phyloP scores from a whole-genome alignment of 1,284 basidiomycete species.

The Malassezia restricta region DNA sequence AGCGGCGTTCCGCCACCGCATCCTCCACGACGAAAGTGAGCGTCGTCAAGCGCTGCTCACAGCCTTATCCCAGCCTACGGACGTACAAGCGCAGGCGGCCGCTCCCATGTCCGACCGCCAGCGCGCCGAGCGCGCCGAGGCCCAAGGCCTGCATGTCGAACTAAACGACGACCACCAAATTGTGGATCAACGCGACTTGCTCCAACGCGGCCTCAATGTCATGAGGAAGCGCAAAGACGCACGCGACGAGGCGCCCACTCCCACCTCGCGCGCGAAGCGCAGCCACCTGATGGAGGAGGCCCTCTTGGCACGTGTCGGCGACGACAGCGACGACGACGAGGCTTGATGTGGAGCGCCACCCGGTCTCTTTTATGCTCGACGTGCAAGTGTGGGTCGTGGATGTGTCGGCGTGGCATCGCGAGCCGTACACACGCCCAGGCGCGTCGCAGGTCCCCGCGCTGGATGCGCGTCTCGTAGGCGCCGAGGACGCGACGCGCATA shows the following conservation, averaged over 20 bases:
- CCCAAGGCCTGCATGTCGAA: slow-evolving; percentile 73
- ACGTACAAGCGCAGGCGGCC: neutral
- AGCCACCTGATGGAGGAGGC: slow-evolving; percentile 15
- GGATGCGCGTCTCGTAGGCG: neutral
- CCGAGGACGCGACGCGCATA: slow-evolving; percentile 16
- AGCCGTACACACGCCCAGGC: slow-evolving; percentile 3
- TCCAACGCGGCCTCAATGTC: slow-evolving; percentile 82
- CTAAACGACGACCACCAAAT: slow-evolving; percentile 95
- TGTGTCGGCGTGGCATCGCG: slow-evolving; percentile 16
- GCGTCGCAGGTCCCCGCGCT: neutral
- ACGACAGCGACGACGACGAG: neutral
- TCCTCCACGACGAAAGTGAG: slow-evolving; percentile 30
- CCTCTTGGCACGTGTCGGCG: slow-evolving; percentile 6
- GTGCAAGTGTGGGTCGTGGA: slow-evolving; percentile 24
- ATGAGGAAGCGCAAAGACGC: slow-evolving; percentile 6
- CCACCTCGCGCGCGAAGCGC: slow-evolving; percentile 1
- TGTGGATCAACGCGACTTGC: slow-evolving; percentile 82
- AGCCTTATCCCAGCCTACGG: slow-evolving; percentile 2
- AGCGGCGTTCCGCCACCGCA: slow-evolving; percentile 44
- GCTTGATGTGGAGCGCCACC: neutral
- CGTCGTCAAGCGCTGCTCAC: slow-evolving; percentile 35
- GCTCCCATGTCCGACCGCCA: slow-evolving; percentile 52
- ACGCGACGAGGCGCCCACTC: neutral
- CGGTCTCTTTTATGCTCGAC: neutral
- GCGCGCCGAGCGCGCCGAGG: slow-evolving; percentile 56